Conservation (phyloP, 2,329 filamentous ascomycete species). For the Claviceps spartinae region DNA sequence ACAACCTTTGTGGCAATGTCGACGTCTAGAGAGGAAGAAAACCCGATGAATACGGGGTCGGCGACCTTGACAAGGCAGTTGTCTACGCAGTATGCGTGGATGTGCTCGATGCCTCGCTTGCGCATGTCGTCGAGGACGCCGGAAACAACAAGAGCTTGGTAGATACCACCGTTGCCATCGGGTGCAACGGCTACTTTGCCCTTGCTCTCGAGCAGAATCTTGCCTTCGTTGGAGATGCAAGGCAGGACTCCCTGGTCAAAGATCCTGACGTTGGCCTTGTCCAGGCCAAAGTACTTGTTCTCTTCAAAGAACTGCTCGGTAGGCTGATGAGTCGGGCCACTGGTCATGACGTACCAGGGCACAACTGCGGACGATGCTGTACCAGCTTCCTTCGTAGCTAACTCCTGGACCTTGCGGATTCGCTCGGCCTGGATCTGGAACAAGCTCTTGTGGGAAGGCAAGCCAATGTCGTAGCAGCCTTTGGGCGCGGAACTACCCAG, state of each 20-base stretch:
- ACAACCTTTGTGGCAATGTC: slow-evolving; percentile 99
- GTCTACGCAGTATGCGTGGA: slow-evolving; percentile 96
- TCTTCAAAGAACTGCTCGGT: slow-evolving; percentile 91
- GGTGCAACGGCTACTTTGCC: slow-evolving; percentile 85
- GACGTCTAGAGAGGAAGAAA: slow-evolving; percentile 74
- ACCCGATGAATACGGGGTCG: slow-evolving; percentile 90
- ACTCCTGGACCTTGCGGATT: slow-evolving; percentile 70
- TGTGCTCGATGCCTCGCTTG: slow-evolving; percentile 79
- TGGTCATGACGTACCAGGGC: slow-evolving; percentile 99
- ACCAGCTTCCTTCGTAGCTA: slow-evolving; percentile 59
- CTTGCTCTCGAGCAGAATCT: slow-evolving; percentile 89
- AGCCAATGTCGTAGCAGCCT: slow-evolving; percentile 92
- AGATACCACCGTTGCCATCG: slow-evolving; percentile 94
- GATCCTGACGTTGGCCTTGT: slow-evolving; percentile 73
- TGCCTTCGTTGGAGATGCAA: slow-evolving; percentile 94
- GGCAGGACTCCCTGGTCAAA: slow-evolving; percentile 96
- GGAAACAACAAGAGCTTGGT: slow-evolving; percentile 73
- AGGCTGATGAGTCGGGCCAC: slow-evolving; percentile 77
- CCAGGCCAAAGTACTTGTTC: slow-evolving; percentile 80
- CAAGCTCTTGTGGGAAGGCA: slow-evolving; percentile 83
- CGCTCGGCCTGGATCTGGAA: slow-evolving; percentile 97
- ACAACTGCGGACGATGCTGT: slow-evolving; percentile 45
- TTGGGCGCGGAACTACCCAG: slow-evolving; percentile 92
- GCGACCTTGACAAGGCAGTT: slow-evolving; percentile 99
- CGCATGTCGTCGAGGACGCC: slow-evolving; percentile 79